Evolutionary conservation across 2,329 filamentous ascomycete genomes (phyloP).

Genomic region (Paecilomyces niveus): DNA sequence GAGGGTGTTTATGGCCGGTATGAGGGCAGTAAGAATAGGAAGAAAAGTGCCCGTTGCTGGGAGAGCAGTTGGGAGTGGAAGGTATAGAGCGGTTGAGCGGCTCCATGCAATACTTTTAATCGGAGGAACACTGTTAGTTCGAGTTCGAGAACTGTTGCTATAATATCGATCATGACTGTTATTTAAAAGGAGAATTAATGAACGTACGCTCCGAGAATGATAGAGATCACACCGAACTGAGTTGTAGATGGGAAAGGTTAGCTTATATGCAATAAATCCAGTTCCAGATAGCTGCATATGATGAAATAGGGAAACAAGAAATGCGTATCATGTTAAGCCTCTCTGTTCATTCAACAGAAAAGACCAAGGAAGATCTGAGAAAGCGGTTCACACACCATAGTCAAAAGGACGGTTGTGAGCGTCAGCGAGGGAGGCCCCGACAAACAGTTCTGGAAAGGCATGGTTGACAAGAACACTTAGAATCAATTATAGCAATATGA

Average conservation of each 20-base stretch:
- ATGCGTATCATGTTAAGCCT: too few species aligned
- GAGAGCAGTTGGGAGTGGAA: slow-evolving; percentile 19
- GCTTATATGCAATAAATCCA: neutral
- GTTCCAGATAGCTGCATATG: neutral
- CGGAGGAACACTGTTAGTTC: neutral
- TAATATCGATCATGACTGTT: neutral
- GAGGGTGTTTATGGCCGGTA: neutral
- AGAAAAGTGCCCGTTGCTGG: slow-evolving; percentile 16
- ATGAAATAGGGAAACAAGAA: neutral
- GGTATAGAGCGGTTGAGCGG: slow-evolving; percentile 12
- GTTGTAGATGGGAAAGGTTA: neutral
- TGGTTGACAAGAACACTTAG: neutral
- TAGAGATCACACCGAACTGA: slow-evolving; percentile 1
- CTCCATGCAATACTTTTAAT: slow-evolving; percentile 19
- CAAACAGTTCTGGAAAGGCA: neutral
- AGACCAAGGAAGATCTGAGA: neutral
- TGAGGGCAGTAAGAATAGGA: neutral
- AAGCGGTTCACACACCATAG: neutral
- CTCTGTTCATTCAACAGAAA: neutral
- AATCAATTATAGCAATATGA: neutral
- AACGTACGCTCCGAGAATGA: slow-evolving; percentile 14
- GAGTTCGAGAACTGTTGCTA: neutral
- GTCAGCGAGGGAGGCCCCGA: neutral
- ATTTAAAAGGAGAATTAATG: neutral
- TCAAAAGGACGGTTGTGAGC: neutral